These are phyloP conservation scores for Claviceps digitariae DNA, from an alignment of 2,329 filamentous ascomycete genomes.

Conservation along the genomic window DNA sequence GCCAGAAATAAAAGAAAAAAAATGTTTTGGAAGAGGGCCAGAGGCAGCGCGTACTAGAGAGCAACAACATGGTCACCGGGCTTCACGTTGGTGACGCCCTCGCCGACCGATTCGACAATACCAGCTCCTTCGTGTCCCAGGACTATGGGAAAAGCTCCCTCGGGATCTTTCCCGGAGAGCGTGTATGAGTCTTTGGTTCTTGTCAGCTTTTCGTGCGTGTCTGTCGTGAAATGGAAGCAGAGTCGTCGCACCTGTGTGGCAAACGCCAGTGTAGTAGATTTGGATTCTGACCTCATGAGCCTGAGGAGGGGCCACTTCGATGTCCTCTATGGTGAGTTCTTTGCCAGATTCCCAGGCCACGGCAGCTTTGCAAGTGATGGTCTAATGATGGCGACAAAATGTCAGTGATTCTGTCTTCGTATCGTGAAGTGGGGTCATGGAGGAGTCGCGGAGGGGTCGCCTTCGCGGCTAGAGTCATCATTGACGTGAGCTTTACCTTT, in stretches of 20 bases:
- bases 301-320: conserved; percentile 80
- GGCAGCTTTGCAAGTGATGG: conserved; percentile 93
- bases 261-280: conserved; percentile 96
- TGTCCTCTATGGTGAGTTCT: conserved; percentile 75
- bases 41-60: conserved; percentile 51
- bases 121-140: conserved; percentile 86
- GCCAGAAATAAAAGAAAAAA: neutral
- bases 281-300: conserved; percentile 94
- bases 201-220: conserved; percentile 4
- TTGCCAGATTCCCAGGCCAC: conserved; percentile 96
- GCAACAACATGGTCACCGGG: conserved; percentile 82
- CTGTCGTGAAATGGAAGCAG: neutral
- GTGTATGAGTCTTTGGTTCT: conserved; percentile 66
- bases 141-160: conserved; percentile 83
- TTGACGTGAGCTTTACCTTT: conserved; percentile 4
- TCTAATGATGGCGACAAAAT: conserved; percentile 35
- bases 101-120: conserved; percentile 84
- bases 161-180: conserved; percentile 89
- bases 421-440: conserved; percentile 2
- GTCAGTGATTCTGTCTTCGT: conserved; percentile 2
- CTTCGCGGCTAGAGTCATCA: neutral
- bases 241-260: conserved; percentile 65
- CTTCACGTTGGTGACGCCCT: conserved; percentile 91
- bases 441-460: conserved; percentile 1
- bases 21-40: neutral